Base-by-base conservation (phyloP, 148 eudicot genomes). In the Beta vulgaris region DNA sequence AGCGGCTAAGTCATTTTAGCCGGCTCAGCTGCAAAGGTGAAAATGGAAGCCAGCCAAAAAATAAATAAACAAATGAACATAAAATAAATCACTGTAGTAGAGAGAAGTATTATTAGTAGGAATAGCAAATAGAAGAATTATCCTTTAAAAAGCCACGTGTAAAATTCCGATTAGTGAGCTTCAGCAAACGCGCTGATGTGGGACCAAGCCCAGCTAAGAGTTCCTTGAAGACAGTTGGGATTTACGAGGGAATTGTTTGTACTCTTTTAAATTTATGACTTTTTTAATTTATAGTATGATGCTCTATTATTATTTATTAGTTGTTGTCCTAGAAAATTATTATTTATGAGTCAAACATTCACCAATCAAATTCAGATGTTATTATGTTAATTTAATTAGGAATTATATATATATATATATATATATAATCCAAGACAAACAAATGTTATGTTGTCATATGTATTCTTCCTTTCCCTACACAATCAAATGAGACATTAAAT, bases 191-290 rank as follows among this genome's bases (percentile, higher is more conserved):
- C 64, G 64, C 36, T 29, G 36, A 60, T 60, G 64, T 60, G 37
- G 64, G 64, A 60, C 64, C 64, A 31, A 31, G 0, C 21, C 64
- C 64, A 60, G 64, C 64, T 60, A 60, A 60, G 15, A 29, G 21
- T 60, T 32, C 62, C 64, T 60, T 14, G n/a, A 60, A 31, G 64
- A 60, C 64, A 60, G 64, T 60, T 60, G 64, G 36, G 34, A 60
- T 60, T 31, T 60, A 2, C 37, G n/a, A 31, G n/a, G 2, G 34
- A 1, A 26, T 58, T 13, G 3, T 26, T 26, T 57, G 62, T 57
- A 54, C 4, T 57, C 3, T 13, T 48, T 48, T 1, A 48, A 6
- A 2, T 14, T 2, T 48, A 5, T 4, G 1, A 6, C 19, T 3
- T 14, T 0, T 48, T 48, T 6, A 48, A 44, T 3, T 48, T 15